Evolutionary conservation across 2,329 filamentous ascomycete species (phyloP).

Genomic region (Clonostachys byssicola): DNA sequence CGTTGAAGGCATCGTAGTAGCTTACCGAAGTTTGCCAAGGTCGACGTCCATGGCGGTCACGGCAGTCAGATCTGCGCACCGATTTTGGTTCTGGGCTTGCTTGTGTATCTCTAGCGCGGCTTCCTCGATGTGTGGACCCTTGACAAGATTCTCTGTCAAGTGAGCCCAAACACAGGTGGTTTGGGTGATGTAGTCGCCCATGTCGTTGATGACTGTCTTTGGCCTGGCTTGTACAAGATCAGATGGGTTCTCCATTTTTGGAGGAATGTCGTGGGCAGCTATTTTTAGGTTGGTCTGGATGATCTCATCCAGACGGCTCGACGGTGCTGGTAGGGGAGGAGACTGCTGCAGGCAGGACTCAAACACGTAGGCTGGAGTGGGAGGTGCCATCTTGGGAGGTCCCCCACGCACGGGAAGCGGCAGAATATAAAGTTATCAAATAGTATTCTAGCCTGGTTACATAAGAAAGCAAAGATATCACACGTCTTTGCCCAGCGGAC

Average conservation of each 20-base stretch:
- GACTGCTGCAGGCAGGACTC: slow-evolving; percentile 14
- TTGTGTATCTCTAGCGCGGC: slow-evolving; percentile 18
- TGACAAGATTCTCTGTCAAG: slow-evolving; percentile 24
- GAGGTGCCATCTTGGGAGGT: slow-evolving; percentile 11
- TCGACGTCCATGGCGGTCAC: slow-evolving; percentile 23
- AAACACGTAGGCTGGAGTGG: slow-evolving; percentile 18
- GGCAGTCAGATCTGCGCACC: slow-evolving; percentile 18
- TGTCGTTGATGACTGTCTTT: slow-evolving; percentile 21
- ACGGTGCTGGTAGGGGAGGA: background rate
- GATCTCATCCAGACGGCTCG: slow-evolving; percentile 15
- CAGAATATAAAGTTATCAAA: too few species aligned
- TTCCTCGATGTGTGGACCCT: slow-evolving; percentile 22
- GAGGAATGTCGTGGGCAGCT: slow-evolving; percentile 6
- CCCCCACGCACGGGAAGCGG: too few species aligned
- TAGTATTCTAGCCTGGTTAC: too few species aligned
- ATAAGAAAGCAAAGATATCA: too few species aligned
- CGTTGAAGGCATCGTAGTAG: background rate
- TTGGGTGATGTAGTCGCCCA: slow-evolving; percentile 27
- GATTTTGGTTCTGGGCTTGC: slow-evolving; percentile 12
- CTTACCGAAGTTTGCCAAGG: slow-evolving; percentile 25
- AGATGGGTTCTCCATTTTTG: slow-evolving; percentile 11
- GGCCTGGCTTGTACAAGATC: slow-evolving; percentile 4
- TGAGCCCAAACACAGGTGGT: slow-evolving; percentile 24
- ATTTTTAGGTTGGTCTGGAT: slow-evolving; percentile 17
- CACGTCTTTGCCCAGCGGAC: too few species aligned